A percentile compares a stretch with the other conserved stretches of the same genome.
Evolutionary conservation across 2,329 filamentous ascomycete species (phyloP).

Genomic region (Clonostachys solani): DNA sequence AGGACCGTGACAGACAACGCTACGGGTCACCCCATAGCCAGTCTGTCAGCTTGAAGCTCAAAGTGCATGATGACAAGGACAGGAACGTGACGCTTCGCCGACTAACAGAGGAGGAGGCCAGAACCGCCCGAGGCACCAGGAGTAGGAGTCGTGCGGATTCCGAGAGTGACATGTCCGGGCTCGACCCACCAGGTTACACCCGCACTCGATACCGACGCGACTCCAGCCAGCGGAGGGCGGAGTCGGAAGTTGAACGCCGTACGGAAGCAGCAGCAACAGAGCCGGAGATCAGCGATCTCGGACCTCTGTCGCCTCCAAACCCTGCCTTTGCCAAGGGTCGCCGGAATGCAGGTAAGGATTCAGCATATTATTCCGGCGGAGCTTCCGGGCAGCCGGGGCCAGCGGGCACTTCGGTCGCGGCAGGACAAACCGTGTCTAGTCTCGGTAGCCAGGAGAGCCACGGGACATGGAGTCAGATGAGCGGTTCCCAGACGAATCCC

Average conservation of each 20-base stretch:
- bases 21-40: conserved; percentile 36
- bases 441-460: conserved; percentile 41
- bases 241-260: conserved; percentile 39
- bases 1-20: conserved; percentile 34
- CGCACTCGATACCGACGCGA: conserved; percentile 50
- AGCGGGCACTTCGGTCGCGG: conserved; percentile 32
- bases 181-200: conserved; percentile 42
- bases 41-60: conserved; percentile 54
- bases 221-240: conserved; percentile 39
- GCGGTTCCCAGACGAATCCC: conserved; percentile 5
- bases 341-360: conserved; percentile 53
- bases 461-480: conserved; percentile 50
- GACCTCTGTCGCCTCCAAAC: conserved; percentile 36
- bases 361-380: conserved; percentile 54
- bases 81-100: conserved; percentile 58
- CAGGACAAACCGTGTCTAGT: conserved; percentile 39
- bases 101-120: conserved; percentile 56
- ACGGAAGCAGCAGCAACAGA: conserved; percentile 24
- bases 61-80: conserved; percentile 55
- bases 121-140: conserved; percentile 31
- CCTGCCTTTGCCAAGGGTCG: conserved; percentile 50
- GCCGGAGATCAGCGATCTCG: background rate
- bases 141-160: conserved; percentile 43
- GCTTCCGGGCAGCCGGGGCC: conserved; percentile 27
- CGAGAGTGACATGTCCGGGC: conserved; percentile 50